A percentile compares a stretch with the other conserved stretches of the same genome.
phyloP scores from a whole-genome alignment of 1,139 yeast species.

The Candida neerlandica region DNA sequence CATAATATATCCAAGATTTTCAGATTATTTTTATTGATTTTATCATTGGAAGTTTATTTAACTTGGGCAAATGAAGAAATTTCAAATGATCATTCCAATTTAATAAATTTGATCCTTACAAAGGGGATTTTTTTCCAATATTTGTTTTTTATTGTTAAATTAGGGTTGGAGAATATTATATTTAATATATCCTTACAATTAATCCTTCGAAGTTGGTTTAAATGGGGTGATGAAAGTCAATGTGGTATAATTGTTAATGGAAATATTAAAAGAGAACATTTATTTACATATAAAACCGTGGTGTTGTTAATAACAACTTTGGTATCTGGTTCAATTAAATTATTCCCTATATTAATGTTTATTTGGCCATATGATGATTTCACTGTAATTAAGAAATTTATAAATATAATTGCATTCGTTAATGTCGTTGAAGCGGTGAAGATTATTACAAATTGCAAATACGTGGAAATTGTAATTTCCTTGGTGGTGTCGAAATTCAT shows the following conservation, averaged over 20 bases:
- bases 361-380: conserved; percentile 93
- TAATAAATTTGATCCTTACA: conserved; percentile 30
- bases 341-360: conserved; percentile 90
- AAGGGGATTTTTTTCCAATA: conserved; percentile 64
- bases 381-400: conserved; percentile 61
- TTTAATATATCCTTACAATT: conserved; percentile 55
- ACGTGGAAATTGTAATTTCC: conserved; percentile 1
- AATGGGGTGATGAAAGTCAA: conserved; percentile 28
- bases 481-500: conserved; percentile 1
- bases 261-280: conserved; percentile 22
- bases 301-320: conserved; percentile 68
- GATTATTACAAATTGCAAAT: conserved; percentile 33
- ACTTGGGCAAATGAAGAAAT: conserved; percentile 92
- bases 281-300: conserved; percentile 28
- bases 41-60: conserved; percentile 87
- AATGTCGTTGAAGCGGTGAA: conserved; percentile 68
- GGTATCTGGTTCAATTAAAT: conserved; percentile 74
- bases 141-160: conserved; percentile 61
- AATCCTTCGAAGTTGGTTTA: conserved; percentile 34
- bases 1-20: conserved; percentile 20
- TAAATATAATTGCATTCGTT: conserved; percentile 62
- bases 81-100: conserved; percentile 17
- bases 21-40: conserved; percentile 62
- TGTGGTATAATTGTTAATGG: conserved; percentile 10
- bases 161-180: conserved; percentile 57